Evolutionary conservation across 2,329 filamentous ascomycete species (phyloP), one percentile per base, ranked within the genome.

Genomic region (Colletotrichum tropicicola): DNA sequence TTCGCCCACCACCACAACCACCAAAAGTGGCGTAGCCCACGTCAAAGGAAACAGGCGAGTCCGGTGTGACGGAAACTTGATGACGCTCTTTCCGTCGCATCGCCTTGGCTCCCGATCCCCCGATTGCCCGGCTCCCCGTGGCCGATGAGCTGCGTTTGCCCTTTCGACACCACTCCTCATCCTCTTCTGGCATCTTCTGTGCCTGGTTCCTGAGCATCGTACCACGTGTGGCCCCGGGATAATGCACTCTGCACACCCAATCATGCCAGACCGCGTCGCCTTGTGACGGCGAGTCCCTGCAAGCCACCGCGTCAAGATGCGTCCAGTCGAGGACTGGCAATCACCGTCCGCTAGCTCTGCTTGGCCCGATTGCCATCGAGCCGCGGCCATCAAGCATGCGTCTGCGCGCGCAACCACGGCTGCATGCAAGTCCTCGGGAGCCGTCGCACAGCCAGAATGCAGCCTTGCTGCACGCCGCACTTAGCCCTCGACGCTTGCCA

Each of bases 31-130:
- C n/a, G n/a, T 35, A 55, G 25, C 28, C 28, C 43, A 25, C 25
- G 30, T 17, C 32, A 19, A 41, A 25, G 44, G 43, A 57, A 43
- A 15, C 25, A 23, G 15, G 30, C 43, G 8, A 27, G 23, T 49
- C 59, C 41, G 52, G 32, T 57, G 15, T 48, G 37, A 37, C n/a
- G 53, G 53, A 35, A 37, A 10, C 35, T 17, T 30, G 45, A 52
- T 39, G 53, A 63, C 30, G 53, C 59, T 58, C 7, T 45, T 44
- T n/a, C 59, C 27, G 59, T 58, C 53, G 59, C 44, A 62, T 58
- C 44, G 43, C 21, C 53, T 54, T 48, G 41, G 59, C 32, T 13
- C 12, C 32, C 32, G 32, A 35, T 13, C n/a, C 32, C 59, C 44
- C 32, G 35, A 21, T 30, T 17, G 17, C 43, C 52, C 44, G 45